Evolutionary conservation across 139 green algal genomes (phyloP), one percentile per base, ranked within the genome.

Genomic region (Nannochloris sp.): DNA sequence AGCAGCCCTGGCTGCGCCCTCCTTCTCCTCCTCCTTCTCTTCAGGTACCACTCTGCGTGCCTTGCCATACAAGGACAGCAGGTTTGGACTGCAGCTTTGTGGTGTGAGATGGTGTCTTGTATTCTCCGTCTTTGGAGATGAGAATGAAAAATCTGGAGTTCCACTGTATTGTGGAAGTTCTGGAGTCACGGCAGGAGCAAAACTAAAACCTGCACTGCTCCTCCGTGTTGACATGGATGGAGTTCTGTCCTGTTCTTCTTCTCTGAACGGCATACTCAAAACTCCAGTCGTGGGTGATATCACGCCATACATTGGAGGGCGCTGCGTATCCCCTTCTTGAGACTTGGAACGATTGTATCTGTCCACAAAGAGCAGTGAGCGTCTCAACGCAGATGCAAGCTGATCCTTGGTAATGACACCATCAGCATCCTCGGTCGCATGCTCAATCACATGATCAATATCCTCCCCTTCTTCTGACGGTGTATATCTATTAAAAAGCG

Each of bases 401-500:
- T 53, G 46, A 19, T 53, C 46, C 46, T 21, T 53, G 46, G 46
- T 53, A 23, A 53, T 21, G 15, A 18, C 16, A 53, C n/a, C 46
- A 53, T 21, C 46, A 12, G 10, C 11, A 53, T 21, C 16, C n/a
- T 48, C 49, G 16, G 23, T 24, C n/a, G 46, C 46, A 19, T 25
- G 18, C 5, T 53, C 46, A 53, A 53, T 19, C 46, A 21, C 46
- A 53, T 25, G 16, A 53, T 53, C 46, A 53, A 21, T 25, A 2
- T 19, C 46, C 8, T 12, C 11, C n/a, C n/a, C 46, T 12, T 53
- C n/a, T 21, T 53, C 46, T 53, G 46, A 25, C 2, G 23, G 50
- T 8, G 55, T 37, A 40, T 75, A 75, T 49, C 66, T 75, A 48
- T 23, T 55, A 25, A 76, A 64, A 48, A 76, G 48, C 5, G 53